These are phyloP conservation scores for Suillus decipiens DNA, from an alignment of 768 basidiomycete species.

Conservation along the genomic window DNA sequence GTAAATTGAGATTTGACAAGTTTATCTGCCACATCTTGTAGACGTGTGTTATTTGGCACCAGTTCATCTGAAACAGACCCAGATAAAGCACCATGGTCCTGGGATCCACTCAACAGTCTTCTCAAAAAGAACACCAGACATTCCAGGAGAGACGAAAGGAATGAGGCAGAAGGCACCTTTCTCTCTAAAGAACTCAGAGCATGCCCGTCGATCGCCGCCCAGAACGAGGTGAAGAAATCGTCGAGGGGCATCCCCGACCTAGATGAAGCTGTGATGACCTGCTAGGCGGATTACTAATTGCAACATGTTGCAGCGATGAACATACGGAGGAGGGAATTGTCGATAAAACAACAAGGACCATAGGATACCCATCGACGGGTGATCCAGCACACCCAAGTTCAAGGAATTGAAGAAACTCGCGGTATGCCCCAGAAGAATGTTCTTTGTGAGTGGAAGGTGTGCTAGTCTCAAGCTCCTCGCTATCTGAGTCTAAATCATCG, in stretches of 20 bases:
- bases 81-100: conserved; percentile 14
- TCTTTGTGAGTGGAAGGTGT: conserved; percentile 1
- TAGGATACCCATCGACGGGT: conserved; percentile 79
- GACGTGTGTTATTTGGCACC: conserved; percentile 7
- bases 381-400: conserved; percentile 77
- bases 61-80: conserved; percentile 8
- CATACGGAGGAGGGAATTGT: conserved; percentile 73
- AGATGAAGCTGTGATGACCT: conserved; percentile 25
- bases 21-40: conserved; percentile 9
- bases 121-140: conserved; percentile 61
- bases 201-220: conserved; percentile 75
- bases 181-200: conserved; percentile 62
- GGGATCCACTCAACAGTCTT: conserved; percentile 35
- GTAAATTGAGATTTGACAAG: conserved; percentile 49
- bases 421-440: conserved; percentile 51
- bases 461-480: conserved; percentile 8
- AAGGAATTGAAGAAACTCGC: conserved; percentile 79
- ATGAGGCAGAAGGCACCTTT: conserved; percentile 56
- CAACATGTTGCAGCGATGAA: conserved; percentile 2
- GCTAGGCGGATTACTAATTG: neutral
- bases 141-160: conserved; percentile 71
- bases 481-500: conserved; percentile 34
- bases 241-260: conserved; percentile 29
- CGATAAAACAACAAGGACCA: conserved; percentile 77
- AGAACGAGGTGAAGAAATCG: conserved; percentile 73